Evolutionary conservation across 2,329 filamentous ascomycete species (phyloP), one percentile per base, ranked within the genome.

Genomic region (Bertia moriformis): DNA sequence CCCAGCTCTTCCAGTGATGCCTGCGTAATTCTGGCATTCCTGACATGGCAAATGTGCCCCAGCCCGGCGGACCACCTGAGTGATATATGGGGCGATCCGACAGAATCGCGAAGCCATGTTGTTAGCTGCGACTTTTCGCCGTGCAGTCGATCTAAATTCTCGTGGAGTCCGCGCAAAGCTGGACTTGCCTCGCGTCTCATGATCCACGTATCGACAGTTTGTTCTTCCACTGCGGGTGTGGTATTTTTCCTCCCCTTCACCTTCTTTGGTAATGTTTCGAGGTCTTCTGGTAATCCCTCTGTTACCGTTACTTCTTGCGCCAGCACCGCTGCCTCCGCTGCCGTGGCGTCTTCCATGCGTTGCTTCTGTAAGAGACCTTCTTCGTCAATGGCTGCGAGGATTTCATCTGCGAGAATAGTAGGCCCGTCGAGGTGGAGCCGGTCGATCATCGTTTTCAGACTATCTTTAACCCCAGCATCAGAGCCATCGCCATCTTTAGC

Each of bases 1-100:
- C 32, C 32, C 7, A 35, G 32, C 32, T 35, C 43, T 24, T 3
- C 49, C 40, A 12, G 47, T 47, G 5, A 66, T 60, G 44, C 78
- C 70, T 52, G 73, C 78, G 12, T 10, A 12, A 35, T 35, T 35
- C 17, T 35, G 10, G 32, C 32, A 13, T 76, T 76, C 55, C 75
- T 82, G 40, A 83, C 65, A 48, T 84, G 78, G 44, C 74, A 78
- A 46, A 81, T 76, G 48, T 85, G 74, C 2, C 79, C 78, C 13
- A 81, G 61, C 13, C 74, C 72, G 4, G 79, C 73, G 1, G 73
- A 78, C 70, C 77, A 83, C 47, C 73, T 77, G 13, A 85, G 59
- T 1, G 66, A 70, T 22, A 83, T 57, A 43, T 62, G 67, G 19
- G 62, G 52, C 14, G 65, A 65, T 42, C 55, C 50, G 24, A 78